These are phyloP conservation scores for Pachyrhizus erosus DNA, from an alignment of 306 rosid genomes.

Conservation along the genomic window DNA sequence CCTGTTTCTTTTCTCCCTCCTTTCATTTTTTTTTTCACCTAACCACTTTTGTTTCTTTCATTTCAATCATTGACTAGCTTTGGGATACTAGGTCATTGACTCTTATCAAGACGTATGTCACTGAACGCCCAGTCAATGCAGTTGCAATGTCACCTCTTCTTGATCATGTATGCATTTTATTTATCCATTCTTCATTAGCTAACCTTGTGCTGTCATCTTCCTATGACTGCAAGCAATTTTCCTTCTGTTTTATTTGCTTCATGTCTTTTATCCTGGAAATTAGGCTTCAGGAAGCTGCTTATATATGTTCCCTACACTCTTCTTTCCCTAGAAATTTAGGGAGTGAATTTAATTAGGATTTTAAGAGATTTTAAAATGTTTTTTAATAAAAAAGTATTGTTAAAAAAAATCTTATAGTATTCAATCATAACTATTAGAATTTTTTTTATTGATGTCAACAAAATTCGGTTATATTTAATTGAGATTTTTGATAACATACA, in stretches of 20 bases:
- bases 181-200: background rate
- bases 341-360: too few relatives aligned
- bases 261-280: background rate
- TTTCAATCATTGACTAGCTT: conserved; percentile 38
- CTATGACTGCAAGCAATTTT: background rate
- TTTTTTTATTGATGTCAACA: too few relatives aligned
- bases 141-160: conserved; percentile 91
- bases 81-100: conserved; percentile 87
- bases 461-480: too few relatives aligned
- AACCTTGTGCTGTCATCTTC: background rate
- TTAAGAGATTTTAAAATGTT: too few relatives aligned
- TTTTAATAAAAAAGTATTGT: too few relatives aligned
- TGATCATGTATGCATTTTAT: conserved; percentile 77
- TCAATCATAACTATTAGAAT: too few relatives aligned
- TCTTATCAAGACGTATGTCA: conserved; percentile 83
- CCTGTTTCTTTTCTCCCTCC: too few relatives aligned
- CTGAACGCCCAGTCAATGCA: conserved; percentile 94
- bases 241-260: conserved; percentile 17
- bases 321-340: too few relatives aligned
- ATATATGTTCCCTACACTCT: background rate
- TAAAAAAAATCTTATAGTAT: too few relatives aligned
- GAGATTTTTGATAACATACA: too few relatives aligned
- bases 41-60: too few relatives aligned
- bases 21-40: too few relatives aligned
- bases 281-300: background rate